phyloP scores from a whole-genome alignment of 495 filamentous ascomycete species.

The Parathielavia appendiculata region DNA sequence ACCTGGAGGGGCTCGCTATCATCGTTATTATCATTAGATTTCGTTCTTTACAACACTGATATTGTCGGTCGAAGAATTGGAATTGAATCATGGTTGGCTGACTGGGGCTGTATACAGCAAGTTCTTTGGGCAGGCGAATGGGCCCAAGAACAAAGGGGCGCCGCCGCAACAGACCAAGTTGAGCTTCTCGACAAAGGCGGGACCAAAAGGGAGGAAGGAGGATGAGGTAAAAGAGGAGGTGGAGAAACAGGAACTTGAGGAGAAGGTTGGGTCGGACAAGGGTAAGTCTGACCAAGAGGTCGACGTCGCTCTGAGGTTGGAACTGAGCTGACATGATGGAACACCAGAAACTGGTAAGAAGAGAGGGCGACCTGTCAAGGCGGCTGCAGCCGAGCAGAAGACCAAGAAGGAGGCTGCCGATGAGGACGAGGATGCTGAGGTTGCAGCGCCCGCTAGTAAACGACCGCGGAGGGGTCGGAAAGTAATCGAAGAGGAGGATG shows the following conservation, averaged over 20 bases:
- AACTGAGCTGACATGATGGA: neutral
- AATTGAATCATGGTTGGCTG: neutral
- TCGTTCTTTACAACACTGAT: neutral
- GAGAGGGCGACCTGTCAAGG: constrained; percentile 18
- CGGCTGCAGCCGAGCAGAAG: constrained; percentile 9
- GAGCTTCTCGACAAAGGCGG: constrained; percentile 54
- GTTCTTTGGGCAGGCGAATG: constrained; percentile 61
- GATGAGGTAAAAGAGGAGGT: constrained; percentile 26
- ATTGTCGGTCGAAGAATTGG: neutral
- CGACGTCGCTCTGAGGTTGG: neutral
- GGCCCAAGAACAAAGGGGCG: constrained; percentile 46
- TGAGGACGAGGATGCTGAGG: constrained; percentile 42
- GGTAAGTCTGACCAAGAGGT: constrained; percentile 18
- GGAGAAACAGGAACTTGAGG: constrained; percentile 9
- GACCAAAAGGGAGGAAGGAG: constrained; percentile 6
- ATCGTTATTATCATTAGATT: constrained; percentile 3
- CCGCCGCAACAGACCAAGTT: constrained; percentile 70
- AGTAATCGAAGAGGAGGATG: constrained; percentile 40
- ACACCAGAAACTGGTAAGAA: constrained; percentile 41
- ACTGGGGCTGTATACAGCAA: constrained; percentile 45
- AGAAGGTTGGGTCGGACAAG: constrained; percentile 27
- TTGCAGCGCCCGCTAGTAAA: constrained; percentile 52
- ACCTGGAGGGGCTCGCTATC: neutral
- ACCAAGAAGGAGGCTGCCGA: constrained; percentile 24
- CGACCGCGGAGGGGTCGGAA: constrained; percentile 40